phyloP scores from a whole-genome alignment of 2,329 filamentous ascomycete species.

The Truncatella angustata region DNA sequence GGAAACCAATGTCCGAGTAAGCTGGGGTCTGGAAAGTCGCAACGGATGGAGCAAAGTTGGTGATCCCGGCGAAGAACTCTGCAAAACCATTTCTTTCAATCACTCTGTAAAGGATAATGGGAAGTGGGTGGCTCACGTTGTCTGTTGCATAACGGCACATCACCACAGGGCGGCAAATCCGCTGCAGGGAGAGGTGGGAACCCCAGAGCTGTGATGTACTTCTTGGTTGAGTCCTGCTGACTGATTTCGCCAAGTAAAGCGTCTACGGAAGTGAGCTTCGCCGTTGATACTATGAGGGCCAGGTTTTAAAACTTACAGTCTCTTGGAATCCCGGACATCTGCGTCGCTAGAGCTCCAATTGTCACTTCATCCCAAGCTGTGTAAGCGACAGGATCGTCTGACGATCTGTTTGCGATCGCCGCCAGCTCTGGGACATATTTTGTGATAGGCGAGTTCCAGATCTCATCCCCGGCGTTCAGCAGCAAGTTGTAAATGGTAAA shows the following conservation, averaged over 20 bases:
- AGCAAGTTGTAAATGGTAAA: constrained; percentile 36
- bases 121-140: constrained; percentile 20
- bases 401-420: constrained; percentile 17
- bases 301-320: constrained; percentile 30
- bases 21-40: constrained; percentile 22
- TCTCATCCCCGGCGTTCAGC: constrained; percentile 24
- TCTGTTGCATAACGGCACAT: constrained; percentile 24
- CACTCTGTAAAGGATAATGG: neutral
- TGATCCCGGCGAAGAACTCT: constrained; percentile 28
- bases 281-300: no score
- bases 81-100: constrained; percentile 8
- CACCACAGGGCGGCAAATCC: constrained; percentile 24
- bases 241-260: constrained; percentile 27
- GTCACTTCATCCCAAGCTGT: constrained; percentile 31
- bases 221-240: constrained; percentile 19
- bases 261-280: no score
- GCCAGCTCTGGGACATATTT: constrained; percentile 26
- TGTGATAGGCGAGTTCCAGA: constrained; percentile 28
- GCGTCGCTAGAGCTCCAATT: constrained; percentile 17
- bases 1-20: constrained; percentile 28
- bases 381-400: constrained; percentile 15
- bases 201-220: constrained; percentile 23
- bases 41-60: constrained; percentile 24
- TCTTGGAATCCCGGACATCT: constrained; percentile 25
- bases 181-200: constrained; percentile 26